Base-by-base conservation (phyloP, 1,284 basidiomycete genomes). In the Jaminaea rosea region DNA sequence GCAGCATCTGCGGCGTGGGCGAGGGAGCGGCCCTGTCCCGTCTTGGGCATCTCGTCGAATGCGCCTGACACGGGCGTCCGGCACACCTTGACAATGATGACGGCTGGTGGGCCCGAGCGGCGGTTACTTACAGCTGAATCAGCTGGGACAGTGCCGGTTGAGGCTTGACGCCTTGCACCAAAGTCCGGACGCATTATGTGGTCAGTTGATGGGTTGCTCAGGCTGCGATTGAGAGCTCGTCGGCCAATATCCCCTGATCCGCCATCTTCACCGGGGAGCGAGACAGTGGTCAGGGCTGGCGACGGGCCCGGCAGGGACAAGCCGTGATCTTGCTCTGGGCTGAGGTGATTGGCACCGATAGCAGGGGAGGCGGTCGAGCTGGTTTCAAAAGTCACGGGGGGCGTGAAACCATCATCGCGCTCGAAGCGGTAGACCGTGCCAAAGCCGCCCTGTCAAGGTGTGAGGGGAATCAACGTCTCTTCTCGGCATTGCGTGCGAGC, bases 81-180 rank as follows among this genome's bases (percentile, higher is more conserved):
- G 28, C 65, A 67, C 17, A 65, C 49, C 52, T 67, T 67, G 46
- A 65, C 57, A n/a, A 64, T 61, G 10, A 67, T 58, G 1, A 66
- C 52, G 10, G 62, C 57, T 9, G 63, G 58, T 24, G 47, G 27
- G 19, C 27, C 17, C 28, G 3, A 19, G 50, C 11, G 9, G 26
- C 44, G 34, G 39, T 36, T 29, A 53, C 34, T 21, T 7, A 4
- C n/a, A 34, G 31, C 6, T 47, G n/a, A 24, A 26, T 26, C n/a
- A n/a, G n/a, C n/a, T n/a, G n/a, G n/a, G 31, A 17, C 21, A n/a
- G 9, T 10, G 32, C 3, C 24, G 29, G 29, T 21, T 21, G 11
- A 31, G 32, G 1, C 11, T 26, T 44, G 26, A 32, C 39, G 21
- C 11, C 11, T 11, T 3, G n/a, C 19, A 11, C 39, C 13, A 21